Evolutionary conservation across 768 basidiomycete species (phyloP), one percentile per base, ranked within the genome.

Genomic region (Auriscalpium vulgare): DNA sequence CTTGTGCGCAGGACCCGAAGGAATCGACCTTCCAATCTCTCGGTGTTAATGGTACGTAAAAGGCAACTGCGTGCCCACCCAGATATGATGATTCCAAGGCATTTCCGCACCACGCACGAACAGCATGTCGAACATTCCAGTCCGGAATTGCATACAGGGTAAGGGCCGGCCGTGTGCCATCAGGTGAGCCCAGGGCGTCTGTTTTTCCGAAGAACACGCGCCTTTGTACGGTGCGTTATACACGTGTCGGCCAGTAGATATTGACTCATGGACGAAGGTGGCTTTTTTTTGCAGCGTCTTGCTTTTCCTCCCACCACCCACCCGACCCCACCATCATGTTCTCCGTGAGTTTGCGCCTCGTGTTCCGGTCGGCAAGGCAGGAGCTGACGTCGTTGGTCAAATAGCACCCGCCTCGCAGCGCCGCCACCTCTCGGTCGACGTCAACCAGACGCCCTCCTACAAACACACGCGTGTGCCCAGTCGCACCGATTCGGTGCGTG

Each of bases 401-500:
- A 23, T 23, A n/a, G 23, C 14, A 34, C 36, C 59, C 37, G 19
- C 38, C 21, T 50, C 54, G 23, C 14, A 45, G 45, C 58, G 58
- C 11, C 48, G 58, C 11, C 58, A 21, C 8, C 52, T 47, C 48
- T 21, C 53, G 37, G 50, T 59, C 48, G 60, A 61, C 17, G 52
- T 60, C 37, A 59, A 37, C 54, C 50, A 56, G 38, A 38, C 11
- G 45, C 17, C 49, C 44, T 13, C 36, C 9, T 46, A 56, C 37
- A 29, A 55, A 11, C 50, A 62, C 44, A 19, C 38, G 45, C 59
- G 53, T 21, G 60, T 56, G 7, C 51, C 51, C 10, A 60, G 54
- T 56, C 61, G 56, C 8, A 53, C 61, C 16, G 61, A 58, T 37
- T 62, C 61, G 1, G 61, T 62, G 48, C 51, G 61, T 47, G 17